phyloP scores from a whole-genome alignment of 2,329 filamentous ascomycete genomes.

The Pezicula rhizophila region DNA sequence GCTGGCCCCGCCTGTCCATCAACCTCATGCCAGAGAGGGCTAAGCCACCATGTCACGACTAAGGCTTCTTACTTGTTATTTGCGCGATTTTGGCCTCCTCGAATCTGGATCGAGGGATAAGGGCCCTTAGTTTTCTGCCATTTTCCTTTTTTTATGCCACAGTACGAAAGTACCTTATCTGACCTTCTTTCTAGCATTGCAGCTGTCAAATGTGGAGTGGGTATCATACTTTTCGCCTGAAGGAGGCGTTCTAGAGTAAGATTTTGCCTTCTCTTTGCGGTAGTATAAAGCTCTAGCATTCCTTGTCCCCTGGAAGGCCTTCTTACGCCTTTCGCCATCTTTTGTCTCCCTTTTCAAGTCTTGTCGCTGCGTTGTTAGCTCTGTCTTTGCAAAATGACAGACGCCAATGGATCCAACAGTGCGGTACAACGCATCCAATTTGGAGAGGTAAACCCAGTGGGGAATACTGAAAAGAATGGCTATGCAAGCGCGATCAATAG shows the following conservation, averaged over 20 bases:
- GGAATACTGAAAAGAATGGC: constrained; percentile 1
- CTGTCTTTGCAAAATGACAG: constrained; percentile 10
- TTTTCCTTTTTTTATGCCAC: not conserved
- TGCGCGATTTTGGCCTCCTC: constrained; percentile 18
- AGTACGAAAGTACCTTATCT: not conserved
- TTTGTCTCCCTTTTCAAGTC: not conserved
- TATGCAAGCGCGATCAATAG: constrained; percentile 7
- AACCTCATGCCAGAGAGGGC: not conserved
- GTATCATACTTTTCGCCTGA: not conserved
- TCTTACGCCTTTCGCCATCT: not conserved
- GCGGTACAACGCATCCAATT: constrained; percentile 13
- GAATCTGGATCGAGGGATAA: constrained; percentile 22
- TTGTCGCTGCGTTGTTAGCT: not conserved
- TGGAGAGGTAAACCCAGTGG: constrained; percentile 17
- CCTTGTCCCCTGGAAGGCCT: not conserved
- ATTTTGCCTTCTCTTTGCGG: not conserved
- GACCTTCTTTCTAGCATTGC: not conserved
- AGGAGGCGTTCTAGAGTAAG: too few species aligned
- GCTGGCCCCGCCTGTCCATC: too few species aligned
- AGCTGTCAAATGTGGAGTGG: constrained; percentile 5
- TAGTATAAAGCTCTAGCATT: not conserved
- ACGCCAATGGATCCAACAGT: constrained; percentile 1
- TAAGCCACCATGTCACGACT: not conserved
- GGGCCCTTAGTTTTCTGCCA: not conserved
- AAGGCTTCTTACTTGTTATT: not conserved